Conservation (phyloP, 495 filamentous ascomycete species). For the Penicillium bovifimosum region DNA sequence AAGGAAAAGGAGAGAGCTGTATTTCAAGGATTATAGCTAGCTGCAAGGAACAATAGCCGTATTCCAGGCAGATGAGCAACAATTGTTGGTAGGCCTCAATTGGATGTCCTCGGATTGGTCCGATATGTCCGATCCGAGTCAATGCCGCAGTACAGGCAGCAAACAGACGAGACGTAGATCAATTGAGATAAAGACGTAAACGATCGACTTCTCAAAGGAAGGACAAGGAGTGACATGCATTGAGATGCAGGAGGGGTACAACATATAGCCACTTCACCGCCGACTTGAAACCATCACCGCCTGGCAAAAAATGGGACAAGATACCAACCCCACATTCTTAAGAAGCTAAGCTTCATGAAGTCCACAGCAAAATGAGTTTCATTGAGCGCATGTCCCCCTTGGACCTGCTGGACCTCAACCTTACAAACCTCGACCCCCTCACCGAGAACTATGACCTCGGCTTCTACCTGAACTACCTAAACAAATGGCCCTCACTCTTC, state of each 20-base stretch:
- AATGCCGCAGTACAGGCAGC: not conserved
- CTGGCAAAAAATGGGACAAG: constrained; percentile 12
- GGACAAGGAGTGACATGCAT: not conserved
- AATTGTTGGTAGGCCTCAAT: not conserved
- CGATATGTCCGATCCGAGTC: not conserved
- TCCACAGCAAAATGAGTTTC: constrained; percentile 50
- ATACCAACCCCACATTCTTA: constrained; percentile 10
- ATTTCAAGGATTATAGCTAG: not conserved
- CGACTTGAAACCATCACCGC: not conserved
- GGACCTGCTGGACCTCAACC: constrained; percentile 80
- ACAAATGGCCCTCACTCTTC: constrained; percentile 91
- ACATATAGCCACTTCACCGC: not conserved
- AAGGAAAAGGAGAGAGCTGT: not conserved
- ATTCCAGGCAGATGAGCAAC: not conserved
- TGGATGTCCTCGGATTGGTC: too few species aligned
- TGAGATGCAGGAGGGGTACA: not conserved
- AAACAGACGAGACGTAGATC: not conserved
- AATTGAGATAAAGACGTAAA: not conserved
- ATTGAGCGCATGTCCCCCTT: constrained; percentile 63
- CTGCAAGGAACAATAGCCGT: constrained; percentile 2
- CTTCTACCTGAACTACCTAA: constrained; percentile 93
- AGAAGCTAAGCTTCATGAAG: not conserved
- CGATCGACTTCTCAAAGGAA: not conserved
- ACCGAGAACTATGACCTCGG: constrained; percentile 94
- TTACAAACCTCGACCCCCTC: constrained; percentile 79